Conservation (phyloP, 2,329 filamentous ascomycete species). For the Fusarium heterosporum region DNA sequence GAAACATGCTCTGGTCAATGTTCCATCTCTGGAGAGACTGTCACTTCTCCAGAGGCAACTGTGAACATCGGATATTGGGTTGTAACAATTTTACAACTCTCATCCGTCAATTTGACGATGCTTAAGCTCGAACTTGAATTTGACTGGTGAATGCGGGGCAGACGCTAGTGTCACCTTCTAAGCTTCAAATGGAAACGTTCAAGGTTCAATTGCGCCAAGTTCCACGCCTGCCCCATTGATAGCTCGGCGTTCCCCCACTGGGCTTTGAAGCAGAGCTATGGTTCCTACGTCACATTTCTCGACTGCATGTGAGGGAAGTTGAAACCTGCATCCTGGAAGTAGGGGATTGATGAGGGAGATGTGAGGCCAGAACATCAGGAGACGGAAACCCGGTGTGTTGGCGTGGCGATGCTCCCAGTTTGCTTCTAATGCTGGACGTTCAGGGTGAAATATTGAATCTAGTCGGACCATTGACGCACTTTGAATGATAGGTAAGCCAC, state of each 20-base stretch:
- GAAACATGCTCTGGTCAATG: slow-evolving; percentile 24
- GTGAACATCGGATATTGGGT: slow-evolving; percentile 9
- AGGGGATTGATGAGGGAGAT: slow-evolving; percentile 11
- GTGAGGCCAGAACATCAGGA: slow-evolving; percentile 3
- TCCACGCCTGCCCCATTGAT: slow-evolving; percentile 19
- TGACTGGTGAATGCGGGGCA: slow-evolving; percentile 36
- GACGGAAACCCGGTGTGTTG: background rate
- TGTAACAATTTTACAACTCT: slow-evolving; percentile 9
- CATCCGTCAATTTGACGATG: background rate
- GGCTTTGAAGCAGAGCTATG: slow-evolving; percentile 4
- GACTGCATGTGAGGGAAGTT: slow-evolving; percentile 34
- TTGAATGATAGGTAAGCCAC: slow-evolving; percentile 31
- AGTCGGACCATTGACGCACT: slow-evolving; percentile 35
- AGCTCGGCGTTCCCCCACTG: slow-evolving; percentile 21
- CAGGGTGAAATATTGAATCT: slow-evolving; percentile 24
- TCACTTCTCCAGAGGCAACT: slow-evolving; percentile 9
- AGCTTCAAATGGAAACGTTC: slow-evolving; percentile 30
- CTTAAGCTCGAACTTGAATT: slow-evolving; percentile 2
- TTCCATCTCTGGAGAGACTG: slow-evolving; percentile 32
- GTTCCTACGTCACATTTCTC: slow-evolving; percentile 34
- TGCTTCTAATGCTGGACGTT: background rate
- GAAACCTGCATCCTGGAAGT: slow-evolving; percentile 32
- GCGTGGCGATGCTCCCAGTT: slow-evolving; percentile 4
- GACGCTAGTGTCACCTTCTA: slow-evolving; percentile 18
- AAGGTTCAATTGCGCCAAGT: slow-evolving; percentile 18